A percentile compares a stretch with the other conserved stretches of the same genome.
These are phyloP conservation scores for Lecanicillium sp. DNA, from an alignment of 2,329 filamentous ascomycete species.

Conservation along the genomic window DNA sequence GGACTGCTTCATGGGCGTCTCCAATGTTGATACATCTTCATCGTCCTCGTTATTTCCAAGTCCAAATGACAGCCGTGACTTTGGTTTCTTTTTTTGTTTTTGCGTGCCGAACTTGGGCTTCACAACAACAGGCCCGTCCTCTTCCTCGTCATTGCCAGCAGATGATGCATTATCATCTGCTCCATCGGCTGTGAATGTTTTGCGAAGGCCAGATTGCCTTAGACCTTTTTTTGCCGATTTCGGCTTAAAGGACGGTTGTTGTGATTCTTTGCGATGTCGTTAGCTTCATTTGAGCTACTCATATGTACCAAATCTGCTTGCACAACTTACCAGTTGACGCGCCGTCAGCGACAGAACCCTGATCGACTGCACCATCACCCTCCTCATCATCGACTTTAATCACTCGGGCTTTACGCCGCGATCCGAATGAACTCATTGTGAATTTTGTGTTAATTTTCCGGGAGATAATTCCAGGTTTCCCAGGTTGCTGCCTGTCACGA, in stretches of 20 bases:
- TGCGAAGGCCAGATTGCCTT: conserved; percentile 53
- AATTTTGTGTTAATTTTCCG: conserved; percentile 12
- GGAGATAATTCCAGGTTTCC: neutral
- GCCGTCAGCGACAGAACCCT: conserved; percentile 21
- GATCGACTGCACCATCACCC: conserved; percentile 29
- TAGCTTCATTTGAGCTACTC: conserved; percentile 5
- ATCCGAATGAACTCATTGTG: conserved; percentile 49
- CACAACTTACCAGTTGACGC: conserved; percentile 32
- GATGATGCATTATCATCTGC: conserved; percentile 25
- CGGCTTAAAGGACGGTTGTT: conserved; percentile 33
- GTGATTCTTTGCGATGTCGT: conserved; percentile 23
- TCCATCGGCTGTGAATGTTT: conserved; percentile 45
- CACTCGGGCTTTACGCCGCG: conserved; percentile 67
- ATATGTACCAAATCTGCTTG: neutral
- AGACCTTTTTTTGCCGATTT: conserved; percentile 47
- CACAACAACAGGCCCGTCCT: conserved; percentile 42
- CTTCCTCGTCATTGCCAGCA: conserved; percentile 36
- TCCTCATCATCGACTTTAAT: conserved; percentile 67
- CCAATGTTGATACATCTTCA: conserved; percentile 37
- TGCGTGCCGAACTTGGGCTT: conserved; percentile 43
- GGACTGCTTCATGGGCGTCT: conserved; percentile 58
- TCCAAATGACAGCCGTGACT: conserved; percentile 71
- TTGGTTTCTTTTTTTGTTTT: conserved; percentile 60
- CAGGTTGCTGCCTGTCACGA: conserved; percentile 2
- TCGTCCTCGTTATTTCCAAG: conserved; percentile 47